Conservation (phyloP, 352 stramenopile species). For the Phytophthora sojae region DNA sequence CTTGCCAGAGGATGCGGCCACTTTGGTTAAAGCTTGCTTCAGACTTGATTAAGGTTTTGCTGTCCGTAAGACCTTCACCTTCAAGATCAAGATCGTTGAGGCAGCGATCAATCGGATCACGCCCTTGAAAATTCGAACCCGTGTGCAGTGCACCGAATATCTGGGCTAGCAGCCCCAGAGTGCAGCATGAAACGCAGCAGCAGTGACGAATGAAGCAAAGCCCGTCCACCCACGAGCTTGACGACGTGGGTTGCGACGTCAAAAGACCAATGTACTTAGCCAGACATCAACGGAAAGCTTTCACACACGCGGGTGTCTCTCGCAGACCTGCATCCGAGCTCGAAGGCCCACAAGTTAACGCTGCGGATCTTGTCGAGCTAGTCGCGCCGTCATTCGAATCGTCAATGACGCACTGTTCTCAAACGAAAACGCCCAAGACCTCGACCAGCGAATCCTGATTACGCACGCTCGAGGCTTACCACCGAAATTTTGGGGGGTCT, state of each 20-base stretch:
- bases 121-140: constrained; percentile 12
- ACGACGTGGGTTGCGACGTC: constrained; percentile 7
- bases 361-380: not conserved
- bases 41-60: constrained; percentile 13
- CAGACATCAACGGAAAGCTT: not conserved
- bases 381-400: not conserved
- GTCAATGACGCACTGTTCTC: not conserved
- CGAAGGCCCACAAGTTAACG: not conserved
- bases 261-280: not conserved
- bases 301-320: not conserved
- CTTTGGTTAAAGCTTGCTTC: not conserved
- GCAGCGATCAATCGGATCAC: constrained; percentile 15
- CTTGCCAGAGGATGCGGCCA: not conserved
- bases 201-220: constrained; percentile 2
- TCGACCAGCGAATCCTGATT: constrained; percentile 22
- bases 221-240: not conserved
- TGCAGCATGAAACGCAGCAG: constrained; percentile 2
- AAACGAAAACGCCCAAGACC: not conserved
- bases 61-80: constrained; percentile 26
- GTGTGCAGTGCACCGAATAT: constrained; percentile 1
- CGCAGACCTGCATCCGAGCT: no score
- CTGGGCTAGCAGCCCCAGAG: constrained; percentile 13
- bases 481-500: constrained; percentile 18
- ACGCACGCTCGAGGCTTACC: constrained; percentile 21
- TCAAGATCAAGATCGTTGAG: not conserved